phyloP scores from a whole-genome alignment of 2,329 filamentous ascomycete species.

The Pyrenophora teres region DNA sequence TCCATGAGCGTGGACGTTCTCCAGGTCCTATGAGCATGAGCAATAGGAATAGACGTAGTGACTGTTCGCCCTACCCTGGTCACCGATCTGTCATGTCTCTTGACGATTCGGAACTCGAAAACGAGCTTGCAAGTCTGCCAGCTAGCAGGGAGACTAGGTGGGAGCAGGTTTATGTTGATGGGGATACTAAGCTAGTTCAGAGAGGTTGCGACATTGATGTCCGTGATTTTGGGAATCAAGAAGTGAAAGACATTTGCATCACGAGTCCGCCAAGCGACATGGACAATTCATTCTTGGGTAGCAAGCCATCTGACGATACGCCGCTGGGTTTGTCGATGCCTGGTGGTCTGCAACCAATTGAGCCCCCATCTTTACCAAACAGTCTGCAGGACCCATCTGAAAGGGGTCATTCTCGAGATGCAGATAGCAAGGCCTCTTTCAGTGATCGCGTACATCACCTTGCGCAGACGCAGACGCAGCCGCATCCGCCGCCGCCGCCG shows the following conservation, averaged over 20 bases:
- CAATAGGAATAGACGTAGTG: conserved; percentile 40
- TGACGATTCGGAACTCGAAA: conserved; percentile 45
- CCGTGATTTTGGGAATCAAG: conserved; percentile 40
- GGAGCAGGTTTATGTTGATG: conserved; percentile 49
- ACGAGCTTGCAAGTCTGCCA: conserved; percentile 42
- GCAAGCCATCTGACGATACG: conserved; percentile 31
- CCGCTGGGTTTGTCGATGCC: conserved; percentile 31
- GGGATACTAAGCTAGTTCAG: conserved; percentile 45
- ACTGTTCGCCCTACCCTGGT: conserved; percentile 43
- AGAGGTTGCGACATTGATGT: conserved; percentile 37
- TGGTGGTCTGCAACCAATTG: conserved; percentile 26
- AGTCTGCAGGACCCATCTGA: conserved; percentile 13
- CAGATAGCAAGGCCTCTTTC: conserved; percentile 39
- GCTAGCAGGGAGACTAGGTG: conserved; percentile 43
- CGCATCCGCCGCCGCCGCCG: conserved; percentile 6
- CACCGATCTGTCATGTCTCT: conserved; percentile 47
- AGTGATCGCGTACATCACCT: conserved; percentile 43
- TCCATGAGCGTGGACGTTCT: conserved; percentile 33
- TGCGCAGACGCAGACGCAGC: conserved; percentile 10
- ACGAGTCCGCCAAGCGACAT: conserved; percentile 41
- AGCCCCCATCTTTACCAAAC: conserved; percentile 16
- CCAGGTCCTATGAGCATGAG: conserved; percentile 20
- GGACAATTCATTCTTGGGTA: conserved; percentile 34
- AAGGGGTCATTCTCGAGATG: conserved; percentile 19
- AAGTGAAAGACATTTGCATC: conserved; percentile 44